phyloP scores from a whole-genome alignment of 2,329 filamentous ascomycete species.

The Ceratocystis alfenasii region DNA sequence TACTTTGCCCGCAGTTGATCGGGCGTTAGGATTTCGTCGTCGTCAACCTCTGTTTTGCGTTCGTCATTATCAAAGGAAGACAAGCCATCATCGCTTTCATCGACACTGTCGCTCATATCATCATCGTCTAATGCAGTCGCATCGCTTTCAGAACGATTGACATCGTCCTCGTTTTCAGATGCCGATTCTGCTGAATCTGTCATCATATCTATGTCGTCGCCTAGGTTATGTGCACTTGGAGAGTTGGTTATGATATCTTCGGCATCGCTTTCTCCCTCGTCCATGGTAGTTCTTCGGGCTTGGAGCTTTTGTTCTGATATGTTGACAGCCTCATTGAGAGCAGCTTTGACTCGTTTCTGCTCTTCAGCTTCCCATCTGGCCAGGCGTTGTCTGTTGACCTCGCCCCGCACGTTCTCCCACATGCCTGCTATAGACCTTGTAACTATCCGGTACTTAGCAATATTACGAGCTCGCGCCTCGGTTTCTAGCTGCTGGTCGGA shows the following conservation, averaged over 20 bases:
- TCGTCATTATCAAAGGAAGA: slow-evolving; percentile 53
- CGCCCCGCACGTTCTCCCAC: slow-evolving; percentile 52
- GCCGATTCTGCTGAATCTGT: slow-evolving; percentile 28
- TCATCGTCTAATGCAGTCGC: slow-evolving; percentile 29
- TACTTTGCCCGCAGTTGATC: slow-evolving; percentile 61
- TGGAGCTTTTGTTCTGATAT: slow-evolving; percentile 57
- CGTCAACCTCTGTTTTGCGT: slow-evolving; percentile 41
- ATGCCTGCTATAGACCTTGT: slow-evolving; percentile 44
- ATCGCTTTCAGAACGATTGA: slow-evolving; percentile 22
- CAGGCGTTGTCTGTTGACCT: slow-evolving; percentile 49
- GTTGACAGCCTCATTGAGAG: slow-evolving; percentile 61
- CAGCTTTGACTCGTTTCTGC: slow-evolving; percentile 52
- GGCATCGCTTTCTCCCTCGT: slow-evolving; percentile 41
- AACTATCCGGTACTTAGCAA: slow-evolving; percentile 59
- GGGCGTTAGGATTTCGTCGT: slow-evolving; percentile 54
- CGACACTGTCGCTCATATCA: slow-evolving; percentile 30
- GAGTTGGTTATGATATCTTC: slow-evolving; percentile 28
- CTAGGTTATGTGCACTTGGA: slow-evolving; percentile 21
- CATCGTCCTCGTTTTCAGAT: slow-evolving; percentile 24
- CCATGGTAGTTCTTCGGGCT: slow-evolving; percentile 33
- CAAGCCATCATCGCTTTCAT: slow-evolving; percentile 41
- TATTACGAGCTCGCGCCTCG: slow-evolving; percentile 58
- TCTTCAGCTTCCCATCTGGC: slow-evolving; percentile 54
- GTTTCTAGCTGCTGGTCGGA: slow-evolving; percentile 68
- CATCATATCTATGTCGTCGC: slow-evolving; percentile 35